A percentile compares a stretch with the other conserved stretches of the same genome.
Conservation (phyloP, 2,329 filamentous ascomycete genomes). For the Didymella glomerata region DNA sequence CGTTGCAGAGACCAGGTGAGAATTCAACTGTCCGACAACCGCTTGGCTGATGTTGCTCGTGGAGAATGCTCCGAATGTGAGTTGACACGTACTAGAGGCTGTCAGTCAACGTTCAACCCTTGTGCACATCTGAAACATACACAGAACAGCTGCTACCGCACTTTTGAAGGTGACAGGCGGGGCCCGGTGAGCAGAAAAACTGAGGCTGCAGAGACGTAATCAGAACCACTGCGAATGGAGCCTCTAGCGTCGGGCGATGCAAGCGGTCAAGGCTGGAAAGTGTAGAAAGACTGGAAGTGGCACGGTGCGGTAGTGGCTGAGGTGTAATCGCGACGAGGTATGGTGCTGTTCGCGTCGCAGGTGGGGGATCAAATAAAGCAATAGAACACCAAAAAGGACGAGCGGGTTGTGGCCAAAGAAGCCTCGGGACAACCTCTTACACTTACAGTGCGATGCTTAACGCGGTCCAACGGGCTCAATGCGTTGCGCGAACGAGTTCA, state of each 20-base stretch:
- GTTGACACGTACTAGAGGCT: constrained; percentile 26
- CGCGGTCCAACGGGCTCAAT: constrained; percentile 29
- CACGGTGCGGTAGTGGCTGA: constrained; percentile 25
- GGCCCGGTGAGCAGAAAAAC: constrained; percentile 5
- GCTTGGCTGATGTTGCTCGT: constrained; percentile 3
- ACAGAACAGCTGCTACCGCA: constrained; percentile 26
- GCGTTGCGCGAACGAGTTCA: constrained; percentile 12
- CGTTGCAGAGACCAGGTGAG: constrained; percentile 39
- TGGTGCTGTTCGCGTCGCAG: constrained; percentile 27
- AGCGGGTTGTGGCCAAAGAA: constrained; percentile 22
- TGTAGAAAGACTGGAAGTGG: constrained; percentile 13
- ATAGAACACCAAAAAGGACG: constrained; percentile 26
- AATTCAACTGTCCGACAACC: neutral
- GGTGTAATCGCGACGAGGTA: constrained; percentile 39
- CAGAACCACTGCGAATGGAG: constrained; percentile 1
- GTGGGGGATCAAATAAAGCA: constrained; percentile 25
- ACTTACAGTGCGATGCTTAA: constrained; percentile 35
- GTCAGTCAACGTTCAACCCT: constrained; percentile 36
- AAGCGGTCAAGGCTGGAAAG: constrained; percentile 5
- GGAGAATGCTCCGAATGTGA: constrained; percentile 5
- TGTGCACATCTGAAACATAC: constrained; percentile 40
- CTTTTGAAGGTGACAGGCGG: constrained; percentile 14
- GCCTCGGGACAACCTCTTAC: constrained; percentile 31
- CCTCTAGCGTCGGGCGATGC: constrained; percentile 1
- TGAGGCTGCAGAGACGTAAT: constrained; percentile 11